These are phyloP conservation scores for Linum tenue DNA, from an alignment of 345 rosid genomes.

Conservation along the genomic window DNA sequence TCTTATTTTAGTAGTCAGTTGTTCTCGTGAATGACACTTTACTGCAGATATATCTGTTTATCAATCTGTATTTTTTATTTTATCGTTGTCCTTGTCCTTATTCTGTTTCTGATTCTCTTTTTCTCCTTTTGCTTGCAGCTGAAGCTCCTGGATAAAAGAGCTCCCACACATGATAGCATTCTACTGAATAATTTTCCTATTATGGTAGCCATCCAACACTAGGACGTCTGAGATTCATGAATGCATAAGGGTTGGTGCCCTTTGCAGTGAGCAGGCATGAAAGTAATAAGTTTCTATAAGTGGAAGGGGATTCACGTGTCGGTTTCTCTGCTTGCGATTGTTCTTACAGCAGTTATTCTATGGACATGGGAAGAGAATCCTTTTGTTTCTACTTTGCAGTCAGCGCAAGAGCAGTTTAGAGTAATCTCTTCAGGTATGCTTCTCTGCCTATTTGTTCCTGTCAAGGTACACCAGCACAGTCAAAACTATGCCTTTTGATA, in stretches of 20 bases:
- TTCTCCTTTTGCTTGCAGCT: too few species aligned
- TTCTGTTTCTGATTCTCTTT: too few species aligned
- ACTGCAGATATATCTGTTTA: too few species aligned
- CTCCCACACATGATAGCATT: too few species aligned
- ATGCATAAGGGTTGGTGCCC: not conserved
- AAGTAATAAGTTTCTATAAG: slow-evolving; percentile 27
- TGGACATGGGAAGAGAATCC: slow-evolving; percentile 44
- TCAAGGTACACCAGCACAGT: not conserved
- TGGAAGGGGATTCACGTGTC: slow-evolving; percentile 34
- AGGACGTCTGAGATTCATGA: not conserved
- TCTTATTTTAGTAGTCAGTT: too few species aligned
- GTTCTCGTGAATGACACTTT: too few species aligned
- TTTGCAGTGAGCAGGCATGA: slow-evolving; percentile 24
- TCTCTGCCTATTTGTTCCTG: not conserved
- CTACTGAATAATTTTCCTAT: too few species aligned
- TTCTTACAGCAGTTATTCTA: slow-evolving; percentile 30
- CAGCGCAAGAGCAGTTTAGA: slow-evolving; percentile 28
- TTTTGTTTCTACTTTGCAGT: slow-evolving; percentile 20
- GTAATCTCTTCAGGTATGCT: slow-evolving; percentile 42
- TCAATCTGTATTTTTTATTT: too few species aligned
- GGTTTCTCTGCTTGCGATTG: slow-evolving; percentile 23
- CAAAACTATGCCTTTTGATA: too few species aligned
- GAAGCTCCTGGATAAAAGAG: too few species aligned
- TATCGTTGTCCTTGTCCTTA: too few species aligned
- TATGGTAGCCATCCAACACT: too few species aligned